A percentile compares a stretch with the other conserved stretches of the same genome.
Evolutionary conservation across 2,329 filamentous ascomycete genomes (phyloP).

Genomic region (Cladosporium sp.): DNA sequence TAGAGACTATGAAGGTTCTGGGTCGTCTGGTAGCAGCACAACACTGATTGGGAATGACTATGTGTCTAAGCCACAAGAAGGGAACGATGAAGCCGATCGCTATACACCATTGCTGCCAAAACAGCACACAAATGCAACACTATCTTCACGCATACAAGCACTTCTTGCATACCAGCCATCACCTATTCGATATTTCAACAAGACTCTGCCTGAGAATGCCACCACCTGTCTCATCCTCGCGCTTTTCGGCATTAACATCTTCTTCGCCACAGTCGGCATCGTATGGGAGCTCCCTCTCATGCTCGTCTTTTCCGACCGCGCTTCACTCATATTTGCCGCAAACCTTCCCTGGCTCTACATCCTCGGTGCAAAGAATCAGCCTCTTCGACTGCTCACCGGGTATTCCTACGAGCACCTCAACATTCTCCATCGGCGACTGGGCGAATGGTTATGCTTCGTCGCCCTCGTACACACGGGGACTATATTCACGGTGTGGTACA

Average conservation of each 20-base stretch:
- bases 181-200: constrained; percentile 55
- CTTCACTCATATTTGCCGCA: constrained; percentile 50
- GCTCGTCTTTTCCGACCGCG: constrained; percentile 57
- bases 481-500: constrained; percentile 55
- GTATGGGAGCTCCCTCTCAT: constrained; percentile 47
- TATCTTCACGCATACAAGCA: constrained; percentile 13
- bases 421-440: constrained; percentile 61
- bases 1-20: not conserved
- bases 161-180: constrained; percentile 54
- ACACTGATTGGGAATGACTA: not conserved
- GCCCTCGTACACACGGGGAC: constrained; percentile 53
- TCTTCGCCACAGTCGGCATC: constrained; percentile 54
- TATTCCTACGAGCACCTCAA: constrained; percentile 64
- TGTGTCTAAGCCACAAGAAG: not conserved
- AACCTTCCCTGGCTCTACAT: constrained; percentile 57
- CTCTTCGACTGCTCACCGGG: constrained; percentile 57
- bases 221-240: constrained; percentile 50
- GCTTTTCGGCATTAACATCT: constrained; percentile 53
- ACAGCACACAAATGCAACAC: not conserved
- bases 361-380: constrained; percentile 64
- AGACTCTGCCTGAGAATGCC: constrained; percentile 54
- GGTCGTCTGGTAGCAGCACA: constrained; percentile 7
- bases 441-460: constrained; percentile 58
- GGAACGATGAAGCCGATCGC: not conserved
- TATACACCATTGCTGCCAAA: not conserved